Evolutionary conservation across 345 rosid species (phyloP), one percentile per base, ranked within the genome.

Genomic region (Eucalyptus cloeziana): DNA sequence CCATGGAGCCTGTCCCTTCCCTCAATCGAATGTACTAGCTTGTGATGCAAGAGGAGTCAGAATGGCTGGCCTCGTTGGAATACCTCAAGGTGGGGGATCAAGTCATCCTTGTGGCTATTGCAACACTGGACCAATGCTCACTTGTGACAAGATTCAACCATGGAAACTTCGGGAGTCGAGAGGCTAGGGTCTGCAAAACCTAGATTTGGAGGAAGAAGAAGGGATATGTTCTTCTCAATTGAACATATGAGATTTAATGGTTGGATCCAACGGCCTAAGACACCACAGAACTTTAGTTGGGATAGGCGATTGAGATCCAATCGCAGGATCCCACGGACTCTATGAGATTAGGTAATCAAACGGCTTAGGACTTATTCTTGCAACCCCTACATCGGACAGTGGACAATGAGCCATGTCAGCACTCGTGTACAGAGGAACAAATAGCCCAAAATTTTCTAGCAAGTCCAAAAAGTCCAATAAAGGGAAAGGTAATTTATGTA

Each of bases 371-470:
- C 56, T 51, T 51, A 51, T 51, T 51, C 56, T 17, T 51, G 22
- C 56, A 7, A 51, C 56, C 56, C 22, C 9, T 17, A 51, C 22
- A 51, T 17, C 8, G 2, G 56, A 17, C 6, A 7, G 56, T 51
- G 56, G 22, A 15, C 3, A 67, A 0, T 0, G 2, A 14, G 17
- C 76, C 56, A 51, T 17, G 11, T 27, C 40, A 4, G 3, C 2
- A 14, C 2, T 33, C 2, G 0, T 17, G 10, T 67, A 37, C 40
- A 67, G 30, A 8, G 76, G 40, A 14, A n/a, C 11, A 2, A 67
- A 67, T 31, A 13, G 76, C 76, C 11, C 33, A 4, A 4, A 67
- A 1, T 67, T 16, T n/a, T 4, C 40, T 2, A 58, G 6, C 6
- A 62, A 6, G 31, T 62, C 69, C 4, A 13, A n/a, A n/a, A n/a